Conservation (phyloP, 768 basidiomycete species). For the Terana coerulea region DNA sequence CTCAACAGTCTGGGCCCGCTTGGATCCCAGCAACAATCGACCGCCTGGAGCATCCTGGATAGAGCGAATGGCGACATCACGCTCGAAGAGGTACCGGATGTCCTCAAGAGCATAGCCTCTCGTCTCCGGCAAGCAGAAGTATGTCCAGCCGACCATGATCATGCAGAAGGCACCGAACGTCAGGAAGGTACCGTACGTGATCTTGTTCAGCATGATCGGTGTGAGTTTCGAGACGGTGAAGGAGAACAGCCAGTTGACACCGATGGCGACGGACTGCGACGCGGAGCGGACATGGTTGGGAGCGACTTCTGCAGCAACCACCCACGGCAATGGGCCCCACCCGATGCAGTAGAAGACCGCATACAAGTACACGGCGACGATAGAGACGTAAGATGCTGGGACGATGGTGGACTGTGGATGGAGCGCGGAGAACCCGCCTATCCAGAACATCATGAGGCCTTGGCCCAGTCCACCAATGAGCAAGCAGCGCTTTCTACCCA, state of each 20-base stretch:
- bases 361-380: slow-evolving; percentile 44
- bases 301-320: slow-evolving; percentile 40
- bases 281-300: slow-evolving; percentile 42
- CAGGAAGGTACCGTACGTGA: slow-evolving; percentile 34
- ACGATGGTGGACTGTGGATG: slow-evolving; percentile 29
- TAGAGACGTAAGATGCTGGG: slow-evolving; percentile 40
- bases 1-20: slow-evolving; percentile 16
- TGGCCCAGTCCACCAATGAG: slow-evolving; percentile 49
- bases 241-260: slow-evolving; percentile 44
- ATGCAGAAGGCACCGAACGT: slow-evolving; percentile 40
- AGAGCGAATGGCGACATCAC: slow-evolving; percentile 32
- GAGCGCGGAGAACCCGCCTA: slow-evolving; percentile 30
- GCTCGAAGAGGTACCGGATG: slow-evolving; percentile 41
- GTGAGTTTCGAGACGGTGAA: slow-evolving; percentile 44
- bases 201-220: slow-evolving; percentile 32
- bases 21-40: slow-evolving; percentile 29
- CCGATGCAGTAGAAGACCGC: slow-evolving; percentile 44
- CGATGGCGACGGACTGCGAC: slow-evolving; percentile 30
- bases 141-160: slow-evolving; percentile 40
- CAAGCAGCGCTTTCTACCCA: slow-evolving; percentile 47
- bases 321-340: slow-evolving; percentile 37
- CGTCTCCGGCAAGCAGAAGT: slow-evolving; percentile 46
- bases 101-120: slow-evolving; percentile 43
- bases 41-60: slow-evolving; percentile 41
- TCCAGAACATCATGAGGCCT: slow-evolving; percentile 41